These are phyloP conservation scores for Hawksworthiomyces lignivorus DNA, from an alignment of 2,329 filamentous ascomycete genomes.

Conservation along the genomic window DNA sequence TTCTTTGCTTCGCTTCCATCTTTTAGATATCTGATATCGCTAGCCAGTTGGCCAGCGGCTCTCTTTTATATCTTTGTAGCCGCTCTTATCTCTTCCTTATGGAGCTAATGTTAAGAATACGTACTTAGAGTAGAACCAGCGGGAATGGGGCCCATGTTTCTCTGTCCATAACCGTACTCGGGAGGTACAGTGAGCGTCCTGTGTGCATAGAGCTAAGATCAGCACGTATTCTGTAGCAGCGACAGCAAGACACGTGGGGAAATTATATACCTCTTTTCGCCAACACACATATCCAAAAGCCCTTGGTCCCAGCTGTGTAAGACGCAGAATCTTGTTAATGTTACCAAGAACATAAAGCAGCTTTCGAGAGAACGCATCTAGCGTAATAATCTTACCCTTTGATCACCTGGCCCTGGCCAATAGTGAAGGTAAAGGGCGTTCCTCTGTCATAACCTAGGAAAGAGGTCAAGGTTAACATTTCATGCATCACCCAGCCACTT, in stretches of 20 bases:
- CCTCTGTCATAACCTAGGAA: slow-evolving; percentile 61
- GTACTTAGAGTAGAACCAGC: slow-evolving; percentile 67
- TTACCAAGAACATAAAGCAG: background rate
- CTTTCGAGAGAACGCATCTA: background rate
- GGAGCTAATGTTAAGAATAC: slow-evolving; percentile 20
- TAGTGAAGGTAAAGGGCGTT: slow-evolving; percentile 66
- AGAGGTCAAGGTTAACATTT: background rate
- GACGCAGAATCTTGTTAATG: slow-evolving; percentile 17
- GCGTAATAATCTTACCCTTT: slow-evolving; percentile 55
- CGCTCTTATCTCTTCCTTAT: no score
- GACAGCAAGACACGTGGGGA: no score
- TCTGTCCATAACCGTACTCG: slow-evolving; percentile 71
- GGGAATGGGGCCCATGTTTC: slow-evolving; percentile 74
- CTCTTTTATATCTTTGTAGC: no score
- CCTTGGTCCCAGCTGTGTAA: slow-evolving; percentile 74
- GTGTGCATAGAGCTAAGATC: slow-evolving; percentile 1
- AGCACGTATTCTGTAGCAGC: no score
- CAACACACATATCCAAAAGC: slow-evolving; percentile 87
- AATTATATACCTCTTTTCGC: slow-evolving; percentile 65
- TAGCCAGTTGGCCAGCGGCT: no score
- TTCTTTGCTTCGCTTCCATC: no score
- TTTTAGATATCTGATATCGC: no score
- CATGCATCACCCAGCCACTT: no score
- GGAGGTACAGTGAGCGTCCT: slow-evolving; percentile 85
- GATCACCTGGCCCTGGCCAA: slow-evolving; percentile 81